These are phyloP conservation scores for Moricandia arvensis DNA, from an alignment of 345 rosid species.

Conservation along the genomic window DNA sequence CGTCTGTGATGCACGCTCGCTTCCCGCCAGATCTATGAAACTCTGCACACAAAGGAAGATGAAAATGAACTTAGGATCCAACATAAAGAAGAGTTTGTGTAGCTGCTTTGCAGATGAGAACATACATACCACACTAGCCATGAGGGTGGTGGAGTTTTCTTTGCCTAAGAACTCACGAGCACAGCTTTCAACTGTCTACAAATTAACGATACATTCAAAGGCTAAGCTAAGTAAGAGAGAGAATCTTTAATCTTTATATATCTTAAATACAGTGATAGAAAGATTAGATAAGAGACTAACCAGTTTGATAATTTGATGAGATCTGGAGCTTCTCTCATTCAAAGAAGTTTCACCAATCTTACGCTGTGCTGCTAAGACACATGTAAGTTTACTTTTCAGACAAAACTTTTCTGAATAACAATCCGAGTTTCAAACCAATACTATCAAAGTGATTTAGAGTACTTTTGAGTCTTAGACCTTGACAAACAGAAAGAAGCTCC, in stretches of 20 bases:
- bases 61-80: neutral
- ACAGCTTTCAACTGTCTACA: conserved; percentile 88
- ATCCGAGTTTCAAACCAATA: neutral
- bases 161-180: conserved; percentile 90
- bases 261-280: conserved; percentile 19
- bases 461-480: conserved; percentile 50
- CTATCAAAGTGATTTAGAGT: neutral
- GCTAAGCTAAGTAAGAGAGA: conserved; percentile 4
- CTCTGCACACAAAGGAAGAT: conserved; percentile 47
- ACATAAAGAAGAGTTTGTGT: neutral
- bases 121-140: conserved; percentile 82
- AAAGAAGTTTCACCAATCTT: conserved; percentile 81
- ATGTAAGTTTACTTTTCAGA: neutral
- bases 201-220: conserved; percentile 13
- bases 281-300: conserved; percentile 30
- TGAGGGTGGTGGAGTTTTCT: conserved; percentile 82
- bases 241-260: neutral
- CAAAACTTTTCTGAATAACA: neutral
- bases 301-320: conserved; percentile 95
- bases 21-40: conserved; percentile 95
- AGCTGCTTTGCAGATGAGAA: conserved; percentile 7
- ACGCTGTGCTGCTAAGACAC: conserved; percentile 66
- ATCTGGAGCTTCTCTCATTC: conserved; percentile 94
- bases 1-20: conserved; percentile 95
- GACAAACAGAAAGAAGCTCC: conserved; percentile 83